phyloP scores from a whole-genome alignment of 2,329 filamentous ascomycete species.

The Xylariaceae sp. region DNA sequence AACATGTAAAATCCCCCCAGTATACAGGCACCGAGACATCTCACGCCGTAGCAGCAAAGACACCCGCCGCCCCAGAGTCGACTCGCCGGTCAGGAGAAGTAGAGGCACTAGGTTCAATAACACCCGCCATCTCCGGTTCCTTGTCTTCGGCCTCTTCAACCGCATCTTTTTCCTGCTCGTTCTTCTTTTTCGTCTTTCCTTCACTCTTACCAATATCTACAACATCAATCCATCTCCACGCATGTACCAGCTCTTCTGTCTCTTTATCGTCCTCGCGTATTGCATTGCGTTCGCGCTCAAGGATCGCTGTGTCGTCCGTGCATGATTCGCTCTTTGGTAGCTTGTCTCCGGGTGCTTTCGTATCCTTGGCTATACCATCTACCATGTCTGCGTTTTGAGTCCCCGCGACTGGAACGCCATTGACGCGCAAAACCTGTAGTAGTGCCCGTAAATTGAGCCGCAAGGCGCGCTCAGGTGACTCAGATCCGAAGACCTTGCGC shows the following conservation, averaged over 20 bases:
- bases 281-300: slow-evolving; percentile 50
- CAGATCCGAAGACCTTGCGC: slow-evolving; percentile 62
- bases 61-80: not conserved
- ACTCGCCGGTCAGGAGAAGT: slow-evolving; percentile 3
- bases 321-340: slow-evolving; percentile 26
- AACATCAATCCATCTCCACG: slow-evolving; percentile 62
- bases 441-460: slow-evolving; percentile 65
- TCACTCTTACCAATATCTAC: slow-evolving; percentile 52
- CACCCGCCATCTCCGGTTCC: slow-evolving; percentile 46
- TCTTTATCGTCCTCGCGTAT: not conserved
- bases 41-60: too few species aligned
- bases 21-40: too few species aligned
- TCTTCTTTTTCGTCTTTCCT: slow-evolving; percentile 26
- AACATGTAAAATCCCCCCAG: too few species aligned
- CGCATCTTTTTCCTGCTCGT: slow-evolving; percentile 26
- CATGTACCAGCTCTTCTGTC: slow-evolving; percentile 44
- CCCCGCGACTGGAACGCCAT: slow-evolving; percentile 54
- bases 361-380: slow-evolving; percentile 47
- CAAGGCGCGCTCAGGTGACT: slow-evolving; percentile 64
- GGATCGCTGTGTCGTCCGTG: slow-evolving; percentile 58
- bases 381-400: slow-evolving; percentile 50
- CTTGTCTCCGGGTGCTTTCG: slow-evolving; percentile 44
- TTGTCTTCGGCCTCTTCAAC: slow-evolving; percentile 33
- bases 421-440: slow-evolving; percentile 61
- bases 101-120: slow-evolving; percentile 43